Base-by-base conservation (phyloP, 768 basidiomycete species). In the Tulasnella sp. region DNA sequence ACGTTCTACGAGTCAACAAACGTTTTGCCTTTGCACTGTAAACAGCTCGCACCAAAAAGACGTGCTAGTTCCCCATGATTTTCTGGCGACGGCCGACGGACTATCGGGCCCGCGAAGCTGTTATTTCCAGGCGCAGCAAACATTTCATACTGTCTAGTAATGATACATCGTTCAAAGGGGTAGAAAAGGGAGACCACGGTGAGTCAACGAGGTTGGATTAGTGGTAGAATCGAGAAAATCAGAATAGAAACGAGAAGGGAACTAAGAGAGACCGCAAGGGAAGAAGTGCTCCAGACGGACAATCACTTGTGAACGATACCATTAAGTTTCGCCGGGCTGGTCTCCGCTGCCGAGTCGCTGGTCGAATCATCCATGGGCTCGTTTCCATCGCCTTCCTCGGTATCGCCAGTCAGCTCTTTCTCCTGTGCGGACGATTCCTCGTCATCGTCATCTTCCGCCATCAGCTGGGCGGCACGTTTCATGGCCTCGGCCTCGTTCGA, bases 401-500 rank as follows among this genome's bases (percentile, higher is more conserved):
- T 42, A 31, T 74, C 80, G 20, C 7, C 80, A n/a, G 48, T 58
- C 34, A 24, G 41, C 7, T 44, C 46, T n/a, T 76, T 83, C 82
- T 42, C 82, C 54, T 82, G 79, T 9, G 74, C 77, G 14, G 46
- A 81, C 34, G 85, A 84, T 50, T 83, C 84, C 31, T 84, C 84
- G 7, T 84, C 84, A 0, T 92, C 92, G 0, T 93, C 93, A 0
- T 94, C 92, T 6, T 91, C 88, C 0, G 89, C 91, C 85, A 92
- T 89, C 76, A 95, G 85, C 82, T 89, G 86, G 80, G 90, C 88
- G 37, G 94, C 93, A 79, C 89, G 90, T 94, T 96, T 96, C 95
- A 96, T 96, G 24, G 94, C 95, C 84, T 96, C 93, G 1, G 94
- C 95, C 84, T 96, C 95, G 76, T 96, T 96, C 7, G 94, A 95